phyloP scores from a whole-genome alignment of 805 yeast genomes.

The Kodamaea lidongshanica region DNA sequence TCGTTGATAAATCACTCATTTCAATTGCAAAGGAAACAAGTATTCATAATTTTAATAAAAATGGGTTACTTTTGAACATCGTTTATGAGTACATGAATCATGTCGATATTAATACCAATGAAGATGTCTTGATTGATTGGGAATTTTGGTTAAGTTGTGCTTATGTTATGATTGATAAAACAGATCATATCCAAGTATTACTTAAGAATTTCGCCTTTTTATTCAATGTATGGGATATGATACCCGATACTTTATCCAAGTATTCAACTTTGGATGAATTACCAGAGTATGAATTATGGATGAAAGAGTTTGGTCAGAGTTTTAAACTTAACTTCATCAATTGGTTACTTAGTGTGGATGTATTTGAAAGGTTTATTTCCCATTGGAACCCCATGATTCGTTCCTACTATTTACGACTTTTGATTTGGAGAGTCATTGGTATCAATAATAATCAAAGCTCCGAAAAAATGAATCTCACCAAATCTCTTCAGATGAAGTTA shows the following conservation, averaged over 20 bases:
- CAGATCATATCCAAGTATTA: slow-evolving; percentile 58
- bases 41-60: slow-evolving; percentile 33
- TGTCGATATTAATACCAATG: slow-evolving; percentile 17
- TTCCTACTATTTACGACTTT: slow-evolving; percentile 56
- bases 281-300: slow-evolving; percentile 29
- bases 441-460: slow-evolving; percentile 34
- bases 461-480: slow-evolving; percentile 23
- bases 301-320: slow-evolving; percentile 31
- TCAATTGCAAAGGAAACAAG: slow-evolving; percentile 30
- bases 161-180: slow-evolving; percentile 48
- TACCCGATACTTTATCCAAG: slow-evolving; percentile 39
- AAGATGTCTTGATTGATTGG: slow-evolving; percentile 54
- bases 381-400: slow-evolving; percentile 81
- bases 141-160: slow-evolving; percentile 65
- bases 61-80: slow-evolving; percentile 36
- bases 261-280: slow-evolving; percentile 2
- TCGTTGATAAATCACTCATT: slow-evolving; percentile 31
- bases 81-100: slow-evolving; percentile 35
- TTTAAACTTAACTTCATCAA: slow-evolving; percentile 43
- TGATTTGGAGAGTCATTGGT: slow-evolving; percentile 61
- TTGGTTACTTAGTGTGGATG: slow-evolving; percentile 46
- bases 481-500: slow-evolving; percentile 27
- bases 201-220: slow-evolving; percentile 59
- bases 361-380: slow-evolving; percentile 55
- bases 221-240: slow-evolving; percentile 67